Conservation (phyloP, 208 protist species). For the Trypanosoma rangeli region DNA sequence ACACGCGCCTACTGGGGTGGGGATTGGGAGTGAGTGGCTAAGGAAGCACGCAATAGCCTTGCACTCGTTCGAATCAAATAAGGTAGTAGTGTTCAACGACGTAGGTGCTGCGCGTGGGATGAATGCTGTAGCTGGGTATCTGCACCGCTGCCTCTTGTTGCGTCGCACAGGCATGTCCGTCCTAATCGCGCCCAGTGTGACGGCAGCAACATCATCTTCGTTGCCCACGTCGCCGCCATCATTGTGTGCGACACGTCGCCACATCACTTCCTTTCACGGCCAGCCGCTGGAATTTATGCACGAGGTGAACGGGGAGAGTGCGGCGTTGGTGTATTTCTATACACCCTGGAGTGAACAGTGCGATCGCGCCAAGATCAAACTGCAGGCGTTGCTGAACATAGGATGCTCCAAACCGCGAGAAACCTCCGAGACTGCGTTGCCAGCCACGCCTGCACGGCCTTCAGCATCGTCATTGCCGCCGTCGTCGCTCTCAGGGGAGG, state of each 20-base stretch:
- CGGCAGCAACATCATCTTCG: background rate
- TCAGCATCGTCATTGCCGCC: constrained; percentile 25
- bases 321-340: constrained; percentile 81
- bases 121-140: background rate
- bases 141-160: background rate
- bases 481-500: background rate
- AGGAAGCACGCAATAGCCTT: background rate
- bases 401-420: background rate
- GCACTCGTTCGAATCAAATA: background rate
- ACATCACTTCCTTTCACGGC: constrained; percentile 51
- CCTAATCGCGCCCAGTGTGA: background rate
- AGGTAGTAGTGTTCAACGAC: background rate
- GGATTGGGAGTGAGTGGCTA: background rate
- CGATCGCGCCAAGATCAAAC: constrained; percentile 39
- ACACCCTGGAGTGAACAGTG: constrained; percentile 69
- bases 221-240: background rate
- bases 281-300: constrained; percentile 45
- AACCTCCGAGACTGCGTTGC: background rate
- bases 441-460: constrained; percentile 6
- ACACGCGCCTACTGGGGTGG: background rate
- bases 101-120: background rate
- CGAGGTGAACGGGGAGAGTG: constrained; percentile 29
- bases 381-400: constrained; percentile 27
- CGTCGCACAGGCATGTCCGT: background rate
- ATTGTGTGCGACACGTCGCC: constrained; percentile 15